Evolutionary conservation across 352 stramenopile species (phyloP).

Genomic region (Halophytophthora batemanensis): DNA sequence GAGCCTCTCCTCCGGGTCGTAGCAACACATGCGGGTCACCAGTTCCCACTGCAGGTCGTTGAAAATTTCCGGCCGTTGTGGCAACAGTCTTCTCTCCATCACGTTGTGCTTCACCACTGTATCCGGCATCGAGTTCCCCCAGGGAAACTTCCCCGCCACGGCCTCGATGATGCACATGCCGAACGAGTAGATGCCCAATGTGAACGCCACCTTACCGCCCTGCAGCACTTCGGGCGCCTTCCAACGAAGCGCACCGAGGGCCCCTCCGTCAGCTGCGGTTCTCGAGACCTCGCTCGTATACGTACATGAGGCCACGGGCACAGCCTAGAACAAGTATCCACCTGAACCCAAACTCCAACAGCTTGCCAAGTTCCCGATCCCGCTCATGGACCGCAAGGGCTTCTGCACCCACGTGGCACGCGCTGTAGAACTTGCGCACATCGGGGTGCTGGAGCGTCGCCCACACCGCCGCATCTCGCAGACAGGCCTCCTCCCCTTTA

Average conservation of each 20-base stretch:
- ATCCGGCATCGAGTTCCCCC: neutral
- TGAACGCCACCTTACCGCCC: neutral
- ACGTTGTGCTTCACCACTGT: neutral
- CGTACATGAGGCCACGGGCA: neutral
- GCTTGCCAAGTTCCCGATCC: no score
- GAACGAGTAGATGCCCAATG: slow-evolving; percentile 8
- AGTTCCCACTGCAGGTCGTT: slow-evolving; percentile 7
- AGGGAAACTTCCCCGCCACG: neutral
- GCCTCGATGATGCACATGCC: slow-evolving; percentile 12
- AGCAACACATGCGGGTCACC: slow-evolving; percentile 3
- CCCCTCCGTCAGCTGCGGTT: no score
- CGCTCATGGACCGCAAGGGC: no score
- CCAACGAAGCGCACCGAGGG: no score
- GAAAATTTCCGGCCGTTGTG: neutral
- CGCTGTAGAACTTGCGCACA: no score
- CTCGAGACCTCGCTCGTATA: neutral
- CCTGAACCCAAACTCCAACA: no score
- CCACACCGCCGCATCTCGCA: no score
- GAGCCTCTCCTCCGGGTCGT: no score
- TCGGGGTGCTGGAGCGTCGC: no score
- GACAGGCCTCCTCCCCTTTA: no score
- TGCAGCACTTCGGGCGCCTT: no score
- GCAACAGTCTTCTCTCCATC: neutral
- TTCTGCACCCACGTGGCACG: no score
- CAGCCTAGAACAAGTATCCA: neutral